Percentiles rank a stretch among this genome's conserved stretches.
These are phyloP conservation scores for Rhynchosporium secalis DNA, from an alignment of 2,329 filamentous ascomycete genomes.

Conservation along the genomic window DNA sequence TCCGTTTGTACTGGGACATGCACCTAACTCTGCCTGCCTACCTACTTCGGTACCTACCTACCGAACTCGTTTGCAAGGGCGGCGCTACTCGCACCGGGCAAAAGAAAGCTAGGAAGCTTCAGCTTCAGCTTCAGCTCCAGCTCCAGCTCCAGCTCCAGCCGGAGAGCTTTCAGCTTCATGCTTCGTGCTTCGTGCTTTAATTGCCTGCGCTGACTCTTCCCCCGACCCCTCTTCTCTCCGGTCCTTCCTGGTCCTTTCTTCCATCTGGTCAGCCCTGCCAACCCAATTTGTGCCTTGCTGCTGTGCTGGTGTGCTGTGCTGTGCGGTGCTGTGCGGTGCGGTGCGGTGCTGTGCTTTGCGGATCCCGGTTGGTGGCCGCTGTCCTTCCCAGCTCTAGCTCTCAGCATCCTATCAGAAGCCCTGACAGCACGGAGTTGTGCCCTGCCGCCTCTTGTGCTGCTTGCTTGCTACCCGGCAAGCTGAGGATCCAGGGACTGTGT, in stretches of 20 bases:
- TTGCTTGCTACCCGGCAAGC: background rate
- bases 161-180: no score
- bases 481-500: background rate
- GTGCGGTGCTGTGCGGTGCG: background rate
- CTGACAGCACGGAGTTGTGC: background rate
- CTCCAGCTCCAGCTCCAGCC: background rate
- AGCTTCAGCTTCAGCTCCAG: background rate
- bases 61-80: no score
- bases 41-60: no score
- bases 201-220: background rate
- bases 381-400: background rate
- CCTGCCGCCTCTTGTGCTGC: background rate
- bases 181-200: background rate
- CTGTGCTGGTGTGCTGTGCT: no score
- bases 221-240: background rate
- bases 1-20: background rate
- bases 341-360: background rate
- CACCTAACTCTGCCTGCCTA: no score
- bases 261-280: background rate
- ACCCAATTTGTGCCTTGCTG: background rate
- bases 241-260: conserved; percentile 5
- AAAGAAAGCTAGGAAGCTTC: conserved; percentile 10
- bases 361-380: conserved; percentile 9
- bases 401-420: conserved; percentile 9
- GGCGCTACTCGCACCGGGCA: background rate